phyloP scores from a whole-genome alignment of 495 filamentous ascomycete genomes.

The Penicillium verhagenii region DNA sequence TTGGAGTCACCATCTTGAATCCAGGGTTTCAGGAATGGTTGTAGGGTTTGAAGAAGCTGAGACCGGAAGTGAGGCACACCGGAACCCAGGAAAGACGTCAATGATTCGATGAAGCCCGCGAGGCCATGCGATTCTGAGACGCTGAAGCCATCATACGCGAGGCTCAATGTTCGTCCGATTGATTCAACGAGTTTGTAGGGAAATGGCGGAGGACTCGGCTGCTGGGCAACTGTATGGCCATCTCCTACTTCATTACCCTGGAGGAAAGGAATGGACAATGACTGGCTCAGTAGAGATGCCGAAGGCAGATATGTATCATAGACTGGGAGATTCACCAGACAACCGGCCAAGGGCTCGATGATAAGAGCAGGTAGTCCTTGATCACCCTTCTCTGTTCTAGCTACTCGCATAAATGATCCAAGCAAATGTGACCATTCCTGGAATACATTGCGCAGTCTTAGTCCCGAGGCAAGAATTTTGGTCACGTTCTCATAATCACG shows the following conservation, averaged over 20 bases:
- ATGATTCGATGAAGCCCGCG: constrained; percentile 38
- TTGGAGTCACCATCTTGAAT: constrained; percentile 33
- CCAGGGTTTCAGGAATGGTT: constrained; percentile 31
- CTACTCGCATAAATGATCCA: constrained; percentile 53
- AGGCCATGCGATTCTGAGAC: constrained; percentile 21
- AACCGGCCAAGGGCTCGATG: constrained; percentile 69
- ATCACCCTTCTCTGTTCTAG: constrained; percentile 65
- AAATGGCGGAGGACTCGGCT: constrained; percentile 8
- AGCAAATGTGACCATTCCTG: constrained; percentile 63
- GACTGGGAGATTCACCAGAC: constrained; percentile 20
- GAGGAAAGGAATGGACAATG: constrained; percentile 33
- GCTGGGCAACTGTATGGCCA: background rate
- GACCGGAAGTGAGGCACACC: constrained; percentile 30
- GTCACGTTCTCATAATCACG: constrained; percentile 69
- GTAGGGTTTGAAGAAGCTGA: constrained; percentile 32
- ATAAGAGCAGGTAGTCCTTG: constrained; percentile 58
- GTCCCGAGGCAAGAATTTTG: constrained; percentile 63
- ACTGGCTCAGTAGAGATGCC: constrained; percentile 35
- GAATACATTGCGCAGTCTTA: constrained; percentile 42
- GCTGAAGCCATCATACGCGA: constrained; percentile 32
- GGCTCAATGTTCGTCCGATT: constrained; percentile 24
- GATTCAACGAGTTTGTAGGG: constrained; percentile 30
- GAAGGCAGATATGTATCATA: constrained; percentile 27
- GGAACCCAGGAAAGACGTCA: constrained; percentile 41
- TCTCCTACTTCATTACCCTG: constrained; percentile 14